Evolutionary conservation across 257 asterid species (phyloP).

Genomic region (Solanum piurae): DNA sequence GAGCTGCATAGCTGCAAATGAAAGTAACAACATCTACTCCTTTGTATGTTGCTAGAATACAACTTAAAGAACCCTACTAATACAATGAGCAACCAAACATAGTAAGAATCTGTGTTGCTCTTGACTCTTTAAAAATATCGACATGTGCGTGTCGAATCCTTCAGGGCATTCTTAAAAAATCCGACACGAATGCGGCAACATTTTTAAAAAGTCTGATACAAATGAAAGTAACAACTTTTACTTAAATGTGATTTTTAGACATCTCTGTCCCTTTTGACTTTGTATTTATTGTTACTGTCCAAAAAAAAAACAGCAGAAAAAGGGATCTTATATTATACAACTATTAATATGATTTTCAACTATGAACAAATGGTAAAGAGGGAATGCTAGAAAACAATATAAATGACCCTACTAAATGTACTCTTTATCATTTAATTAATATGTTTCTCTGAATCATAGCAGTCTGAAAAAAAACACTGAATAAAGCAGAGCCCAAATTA

Average conservation of each 20-base stretch:
- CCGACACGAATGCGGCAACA: fast-evolving
- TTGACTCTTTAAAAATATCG: neutral
- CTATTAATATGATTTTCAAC: neutral
- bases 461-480: neutral
- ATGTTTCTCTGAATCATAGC: neutral
- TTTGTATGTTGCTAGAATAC: neutral
- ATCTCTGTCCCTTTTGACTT: neutral
- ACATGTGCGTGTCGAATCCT: fast-evolving
- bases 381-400: neutral
- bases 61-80: neutral
- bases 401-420: neutral
- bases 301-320: neutral
- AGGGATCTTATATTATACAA: neutral
- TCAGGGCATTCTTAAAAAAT: neutral
- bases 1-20: neutral
- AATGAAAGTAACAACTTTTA: neutral
- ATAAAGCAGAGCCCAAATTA: neutral
- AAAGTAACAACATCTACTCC: neutral
- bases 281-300: neutral
- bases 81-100: neutral
- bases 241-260: neutral
- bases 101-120: neutral
- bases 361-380: neutral
- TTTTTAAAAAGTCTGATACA: neutral
- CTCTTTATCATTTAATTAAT: neutral